Percentiles rank a stretch among this genome's conserved stretches.
Conservation (phyloP, 1,139 yeast species). For the Arxiozyma telluris region DNA sequence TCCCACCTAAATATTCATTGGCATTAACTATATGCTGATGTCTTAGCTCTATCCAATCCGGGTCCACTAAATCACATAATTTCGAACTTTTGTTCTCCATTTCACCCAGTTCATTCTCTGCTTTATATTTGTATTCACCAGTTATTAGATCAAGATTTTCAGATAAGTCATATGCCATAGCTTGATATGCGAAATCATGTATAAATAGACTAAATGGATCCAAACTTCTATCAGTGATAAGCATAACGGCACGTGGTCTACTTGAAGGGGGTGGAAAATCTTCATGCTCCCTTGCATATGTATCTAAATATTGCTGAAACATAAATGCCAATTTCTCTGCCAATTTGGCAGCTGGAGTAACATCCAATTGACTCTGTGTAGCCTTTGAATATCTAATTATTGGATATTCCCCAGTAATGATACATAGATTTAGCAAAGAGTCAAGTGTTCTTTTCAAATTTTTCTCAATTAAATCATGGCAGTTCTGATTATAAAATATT, state of each 20-base stretch:
- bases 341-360: conserved; percentile 48
- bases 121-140: conserved; percentile 47
- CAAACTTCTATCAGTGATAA: conserved; percentile 73
- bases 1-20: conserved; percentile 51
- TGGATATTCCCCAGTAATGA: conserved; percentile 82
- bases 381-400: conserved; percentile 58
- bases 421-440: conserved; percentile 58
- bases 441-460: conserved; percentile 53
- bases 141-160: conserved; percentile 39
- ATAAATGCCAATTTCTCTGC: conserved; percentile 67
- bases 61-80: conserved; percentile 52
- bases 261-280: conserved; percentile 48
- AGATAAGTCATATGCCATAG: conserved; percentile 71
- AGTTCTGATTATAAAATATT: conserved; percentile 59
- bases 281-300: conserved; percentile 59
- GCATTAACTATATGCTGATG: conserved; percentile 75
- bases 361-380: conserved; percentile 37
- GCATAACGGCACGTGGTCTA: conserved; percentile 62
- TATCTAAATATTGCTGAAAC: conserved; percentile 64
- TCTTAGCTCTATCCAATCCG: conserved; percentile 65
- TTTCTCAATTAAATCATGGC: conserved; percentile 50
- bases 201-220: conserved; percentile 78
- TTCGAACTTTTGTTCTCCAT: conserved; percentile 39
- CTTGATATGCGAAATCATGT: conserved; percentile 91
- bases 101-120: conserved; percentile 54